phyloP scores from a whole-genome alignment of 441 rosid species.

The Adansonia rubrostipa region DNA sequence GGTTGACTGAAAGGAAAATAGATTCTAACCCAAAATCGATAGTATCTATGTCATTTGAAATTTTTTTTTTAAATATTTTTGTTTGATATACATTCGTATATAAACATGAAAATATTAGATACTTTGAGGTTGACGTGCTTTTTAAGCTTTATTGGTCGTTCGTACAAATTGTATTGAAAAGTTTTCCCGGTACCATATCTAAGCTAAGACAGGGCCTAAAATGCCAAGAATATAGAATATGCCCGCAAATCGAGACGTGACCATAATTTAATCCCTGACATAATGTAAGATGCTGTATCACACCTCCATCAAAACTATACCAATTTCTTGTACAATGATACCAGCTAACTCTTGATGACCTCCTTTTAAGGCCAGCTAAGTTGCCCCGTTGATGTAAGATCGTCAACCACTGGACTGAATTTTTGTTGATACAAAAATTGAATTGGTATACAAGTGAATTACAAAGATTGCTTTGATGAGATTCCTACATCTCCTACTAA shows the following conservation, averaged over 20 bases:
- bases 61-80: too few species aligned
- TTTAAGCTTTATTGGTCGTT: too few species aligned
- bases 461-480: neutral
- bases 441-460: neutral
- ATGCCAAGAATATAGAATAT: too few species aligned
- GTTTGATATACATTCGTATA: too few species aligned
- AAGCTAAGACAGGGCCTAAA: too few species aligned
- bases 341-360: neutral
- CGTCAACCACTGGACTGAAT: neutral
- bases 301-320: neutral
- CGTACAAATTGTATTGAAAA: too few species aligned
- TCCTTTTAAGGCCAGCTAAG: neutral
- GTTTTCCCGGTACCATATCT: too few species aligned
- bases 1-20: neutral
- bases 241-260: too few species aligned
- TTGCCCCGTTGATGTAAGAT: neutral
- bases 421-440: conserved; percentile 13
- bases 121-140: too few species aligned
- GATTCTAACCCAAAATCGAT: neutral
- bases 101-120: too few species aligned
- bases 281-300: neutral
- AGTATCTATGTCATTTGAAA: too few species aligned
- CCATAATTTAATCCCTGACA: too few species aligned
- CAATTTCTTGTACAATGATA: neutral
- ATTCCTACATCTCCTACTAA: conserved; percentile 34